Conservation (phyloP, 1,284 basidiomycete genomes). For the Neonothopanus nambi region DNA sequence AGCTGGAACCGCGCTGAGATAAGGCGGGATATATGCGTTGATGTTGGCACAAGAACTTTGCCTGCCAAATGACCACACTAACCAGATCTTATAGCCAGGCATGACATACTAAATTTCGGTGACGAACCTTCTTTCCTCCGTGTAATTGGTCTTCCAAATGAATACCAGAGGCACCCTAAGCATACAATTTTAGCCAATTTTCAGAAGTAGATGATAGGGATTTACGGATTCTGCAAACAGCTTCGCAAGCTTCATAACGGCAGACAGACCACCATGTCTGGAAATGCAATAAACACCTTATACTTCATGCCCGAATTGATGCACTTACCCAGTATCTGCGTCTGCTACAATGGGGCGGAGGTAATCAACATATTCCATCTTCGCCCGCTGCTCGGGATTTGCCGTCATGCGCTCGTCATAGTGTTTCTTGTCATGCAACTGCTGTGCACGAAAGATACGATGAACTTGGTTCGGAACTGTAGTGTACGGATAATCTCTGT, state of each 20-base stretch:
- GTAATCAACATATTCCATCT: slow-evolving; percentile 84
- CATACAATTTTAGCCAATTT: slow-evolving; percentile 9
- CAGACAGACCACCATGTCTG: slow-evolving; percentile 89
- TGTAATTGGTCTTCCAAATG: slow-evolving; percentile 93
- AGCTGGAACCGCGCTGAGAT: slow-evolving; percentile 85
- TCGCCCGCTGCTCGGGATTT: slow-evolving; percentile 60
- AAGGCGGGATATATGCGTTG: slow-evolving; percentile 83
- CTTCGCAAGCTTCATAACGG: slow-evolving; percentile 96
- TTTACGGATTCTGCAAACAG: slow-evolving; percentile 86
- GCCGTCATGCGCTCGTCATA: slow-evolving; percentile 81
- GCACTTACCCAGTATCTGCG: slow-evolving; percentile 84
- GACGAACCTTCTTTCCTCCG: slow-evolving; percentile 78
- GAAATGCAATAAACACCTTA: slow-evolving; percentile 11
- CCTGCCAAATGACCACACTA: slow-evolving; percentile 92
- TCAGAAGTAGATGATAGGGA: slow-evolving; percentile 10
- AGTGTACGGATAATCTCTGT: slow-evolving; percentile 89
- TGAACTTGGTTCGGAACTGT: slow-evolving; percentile 94
- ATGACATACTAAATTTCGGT: background rate
- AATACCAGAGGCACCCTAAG: slow-evolving; percentile 82
- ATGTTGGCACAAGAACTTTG: slow-evolving; percentile 89
- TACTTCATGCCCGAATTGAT: background rate
- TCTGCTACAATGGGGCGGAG: slow-evolving; percentile 93
- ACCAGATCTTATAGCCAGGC: background rate
- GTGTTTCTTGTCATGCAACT: slow-evolving; percentile 85
- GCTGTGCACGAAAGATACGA: slow-evolving; percentile 82